Evolutionary conservation across 495 filamentous ascomycete genomes (phyloP), one percentile per base, ranked within the genome.

Genomic region (Talaromyces trachyspermus): DNA sequence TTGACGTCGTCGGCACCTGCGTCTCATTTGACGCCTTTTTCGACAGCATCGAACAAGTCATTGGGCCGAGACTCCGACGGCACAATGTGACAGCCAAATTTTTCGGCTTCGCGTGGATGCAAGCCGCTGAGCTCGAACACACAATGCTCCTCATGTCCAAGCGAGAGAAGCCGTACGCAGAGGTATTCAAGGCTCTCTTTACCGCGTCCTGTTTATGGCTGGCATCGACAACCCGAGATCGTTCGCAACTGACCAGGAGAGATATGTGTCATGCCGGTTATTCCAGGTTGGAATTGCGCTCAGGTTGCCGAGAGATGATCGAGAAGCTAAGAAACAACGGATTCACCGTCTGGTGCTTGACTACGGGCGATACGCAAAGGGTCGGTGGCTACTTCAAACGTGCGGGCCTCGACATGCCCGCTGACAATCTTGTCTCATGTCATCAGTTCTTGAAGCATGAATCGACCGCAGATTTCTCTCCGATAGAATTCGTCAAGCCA

Each of bases 261-360:
- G 8, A 30, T 12, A 30, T 51, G 48, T 29, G 55, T 59, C 7
- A 62, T 59, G 55, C 14, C 39, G 8, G 58, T 49, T 70, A 65
- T 39, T 33, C 48, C 8, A 35, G 49, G 8, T 51, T 71, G 8
- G 52, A 56, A 0, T 24, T 65, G 47, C 52, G 68, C 1, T 56
- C 60, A 5, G 68, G 59, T 10, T 54, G 55, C 0, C 53, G 36
- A 6, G 62, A 71, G 37, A 65, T 61, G 41, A 50, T 71, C 1
- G 27, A 57, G 19, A 66, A 62, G 52, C 56, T 72, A 2, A 57
- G 61, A 4, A 50, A 64, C 43, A 61, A 54, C 1, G 66, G 66
- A 6, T 72, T 71, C 25, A 69, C 57, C 1, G 56, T 70, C 2
- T 72, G 69, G 69, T 59, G 56, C 1, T 60, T 72, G 9, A 72